A percentile compares a stretch with the other conserved stretches of the same genome.
These are phyloP conservation scores for Aspergillus sp. DNA, from an alignment of 2,329 filamentous ascomycete genomes.

Conservation along the genomic window DNA sequence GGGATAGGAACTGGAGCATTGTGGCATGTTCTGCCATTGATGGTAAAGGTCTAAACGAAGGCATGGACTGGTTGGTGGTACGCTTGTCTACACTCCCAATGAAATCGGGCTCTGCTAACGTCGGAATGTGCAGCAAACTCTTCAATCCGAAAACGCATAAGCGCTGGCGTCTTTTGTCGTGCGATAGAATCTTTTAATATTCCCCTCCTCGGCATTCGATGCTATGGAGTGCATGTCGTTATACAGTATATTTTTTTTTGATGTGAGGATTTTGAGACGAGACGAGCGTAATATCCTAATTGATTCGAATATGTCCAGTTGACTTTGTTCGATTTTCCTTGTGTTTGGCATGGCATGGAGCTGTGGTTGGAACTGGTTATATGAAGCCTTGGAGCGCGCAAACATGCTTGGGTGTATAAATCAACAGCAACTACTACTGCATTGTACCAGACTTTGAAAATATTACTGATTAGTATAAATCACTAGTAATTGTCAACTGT, in stretches of 20 bases:
- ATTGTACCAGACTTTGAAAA: background rate
- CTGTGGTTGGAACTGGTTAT: background rate
- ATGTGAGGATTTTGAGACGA: slow-evolving; percentile 20
- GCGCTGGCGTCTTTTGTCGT: slow-evolving; percentile 29
- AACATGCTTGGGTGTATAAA: slow-evolving; percentile 1
- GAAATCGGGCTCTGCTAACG: slow-evolving; percentile 12
- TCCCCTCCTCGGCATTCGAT: slow-evolving; percentile 24
- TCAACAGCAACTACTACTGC: background rate
- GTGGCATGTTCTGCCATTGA: slow-evolving; percentile 96
- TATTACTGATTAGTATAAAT: too few relatives aligned
- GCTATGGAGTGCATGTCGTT: slow-evolving; percentile 31
- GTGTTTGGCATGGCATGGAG: slow-evolving; percentile 6
- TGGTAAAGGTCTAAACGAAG: slow-evolving; percentile 89
- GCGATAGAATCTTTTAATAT: slow-evolving; percentile 34
- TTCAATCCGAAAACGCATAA: slow-evolving; percentile 46
- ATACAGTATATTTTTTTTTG: slow-evolving; percentile 33
- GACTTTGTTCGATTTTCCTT: slow-evolving; percentile 7
- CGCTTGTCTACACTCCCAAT: slow-evolving; percentile 31
- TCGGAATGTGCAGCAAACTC: slow-evolving; percentile 38
- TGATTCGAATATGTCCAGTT: slow-evolving; percentile 17
- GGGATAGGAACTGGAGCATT: slow-evolving; percentile 98
- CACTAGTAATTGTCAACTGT: background rate
- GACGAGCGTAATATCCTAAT: slow-evolving; percentile 37
- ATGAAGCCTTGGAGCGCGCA: slow-evolving; percentile 1
- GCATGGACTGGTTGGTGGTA: slow-evolving; percentile 98